Percentiles rank a stretch among this genome's conserved stretches.
Evolutionary conservation across 805 yeast genomes (phyloP).

Genomic region (Nakazawaea wickerhamii): DNA sequence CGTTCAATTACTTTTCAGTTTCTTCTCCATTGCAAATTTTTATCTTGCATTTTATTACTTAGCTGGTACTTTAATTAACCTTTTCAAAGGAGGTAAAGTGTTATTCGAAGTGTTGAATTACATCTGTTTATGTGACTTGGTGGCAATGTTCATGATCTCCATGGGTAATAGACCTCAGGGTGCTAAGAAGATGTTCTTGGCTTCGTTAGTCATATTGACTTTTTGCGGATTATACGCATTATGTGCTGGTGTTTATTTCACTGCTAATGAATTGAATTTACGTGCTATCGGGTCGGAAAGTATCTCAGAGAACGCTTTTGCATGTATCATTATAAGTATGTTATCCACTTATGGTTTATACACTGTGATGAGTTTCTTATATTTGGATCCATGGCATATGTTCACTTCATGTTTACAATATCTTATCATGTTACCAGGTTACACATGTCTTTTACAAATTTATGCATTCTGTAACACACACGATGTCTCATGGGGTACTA

Average conservation of each 20-base stretch:
- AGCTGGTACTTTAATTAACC: constrained; percentile 71
- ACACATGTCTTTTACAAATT: constrained; percentile 84
- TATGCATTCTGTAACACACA: constrained; percentile 96
- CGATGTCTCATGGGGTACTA: constrained; percentile 97
- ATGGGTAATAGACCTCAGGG: constrained; percentile 99
- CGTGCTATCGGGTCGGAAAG: constrained; percentile 16
- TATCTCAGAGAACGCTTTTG: constrained; percentile 42
- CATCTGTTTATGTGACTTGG: constrained; percentile 71
- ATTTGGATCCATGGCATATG: constrained; percentile 91
- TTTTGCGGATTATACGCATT: constrained; percentile 79
- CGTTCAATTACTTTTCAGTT: constrained; percentile 72
- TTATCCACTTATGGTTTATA: constrained; percentile 91
- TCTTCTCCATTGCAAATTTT: constrained; percentile 90
- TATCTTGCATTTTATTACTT: constrained; percentile 88
- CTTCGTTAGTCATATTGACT: constrained; percentile 66
- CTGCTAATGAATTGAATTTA: constrained; percentile 47
- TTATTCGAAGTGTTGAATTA: constrained; percentile 84
- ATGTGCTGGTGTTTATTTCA: constrained; percentile 77
- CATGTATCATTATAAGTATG: constrained; percentile 78
- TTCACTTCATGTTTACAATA: constrained; percentile 83
- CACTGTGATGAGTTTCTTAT: constrained; percentile 71
- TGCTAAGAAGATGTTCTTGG: constrained; percentile 70
- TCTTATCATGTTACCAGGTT: constrained; percentile 78
- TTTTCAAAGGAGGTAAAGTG: constrained; percentile 64
- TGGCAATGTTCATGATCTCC: constrained; percentile 86